These are phyloP conservation scores for Wickerhamomyces alni DNA, from an alignment of 805 yeast species.

Conservation along the genomic window DNA sequence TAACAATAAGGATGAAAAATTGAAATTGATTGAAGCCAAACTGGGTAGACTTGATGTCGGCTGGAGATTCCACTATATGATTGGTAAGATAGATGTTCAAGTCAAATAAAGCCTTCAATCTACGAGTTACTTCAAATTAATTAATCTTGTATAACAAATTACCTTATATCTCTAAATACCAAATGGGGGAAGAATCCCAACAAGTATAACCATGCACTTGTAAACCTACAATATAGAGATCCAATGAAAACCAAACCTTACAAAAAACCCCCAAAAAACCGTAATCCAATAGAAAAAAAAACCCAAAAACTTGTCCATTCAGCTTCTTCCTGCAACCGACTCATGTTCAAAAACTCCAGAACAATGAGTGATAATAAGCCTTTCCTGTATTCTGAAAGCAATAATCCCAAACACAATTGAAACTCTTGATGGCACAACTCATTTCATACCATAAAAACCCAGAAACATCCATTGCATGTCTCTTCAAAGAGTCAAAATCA, in stretches of 20 bases:
- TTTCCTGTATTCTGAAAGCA: conserved; percentile 4
- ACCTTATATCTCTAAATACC: too few species aligned
- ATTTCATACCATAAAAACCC: conserved; percentile 9
- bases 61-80: conserved; percentile 18
- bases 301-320: too few species aligned
- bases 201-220: too few species aligned
- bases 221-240: too few species aligned
- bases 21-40: conserved; percentile 51
- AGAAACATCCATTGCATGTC: conserved; percentile 4
- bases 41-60: conserved; percentile 60
- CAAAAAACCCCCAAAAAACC: too few species aligned
- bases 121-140: too few species aligned
- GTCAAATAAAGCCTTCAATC: too few species aligned
- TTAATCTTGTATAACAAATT: too few species aligned
- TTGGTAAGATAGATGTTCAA: conserved; percentile 4
- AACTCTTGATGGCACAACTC: background rate
- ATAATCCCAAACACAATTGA: conserved; percentile 6
- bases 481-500: background rate
- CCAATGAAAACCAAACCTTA: too few species aligned
- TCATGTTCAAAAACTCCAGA: conserved; percentile 11
- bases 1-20: conserved; percentile 29
- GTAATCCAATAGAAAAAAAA: too few species aligned
- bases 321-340: too few species aligned
- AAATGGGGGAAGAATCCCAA: too few species aligned
- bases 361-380: conserved; percentile 3